Evolutionary conservation across 2,329 filamentous ascomycete species (phyloP).

Genomic region (Cercospora berteroae): DNA sequence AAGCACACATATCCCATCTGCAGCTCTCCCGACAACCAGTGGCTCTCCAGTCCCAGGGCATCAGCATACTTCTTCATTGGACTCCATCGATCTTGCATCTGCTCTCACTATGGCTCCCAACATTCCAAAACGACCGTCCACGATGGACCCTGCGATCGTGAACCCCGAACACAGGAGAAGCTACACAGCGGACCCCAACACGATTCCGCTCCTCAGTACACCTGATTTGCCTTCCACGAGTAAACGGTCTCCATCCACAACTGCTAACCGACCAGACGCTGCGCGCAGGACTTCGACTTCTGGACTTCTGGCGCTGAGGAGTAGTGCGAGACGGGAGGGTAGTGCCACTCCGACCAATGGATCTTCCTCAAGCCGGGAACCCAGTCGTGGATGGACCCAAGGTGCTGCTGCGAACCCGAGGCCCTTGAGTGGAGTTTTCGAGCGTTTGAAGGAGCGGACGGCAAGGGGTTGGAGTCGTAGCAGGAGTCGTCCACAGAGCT

Average conservation of each 20-base stretch:
- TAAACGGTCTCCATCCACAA: not conserved
- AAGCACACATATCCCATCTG: constrained; percentile 1
- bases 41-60: not conserved
- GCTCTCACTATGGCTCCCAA: not conserved
- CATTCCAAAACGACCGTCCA: not conserved
- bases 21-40: not conserved
- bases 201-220: not conserved
- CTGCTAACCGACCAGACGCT: not conserved
- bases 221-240: not conserved
- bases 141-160: not conserved
- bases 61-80: not conserved
- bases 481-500: constrained; percentile 21
- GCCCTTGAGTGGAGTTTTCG: constrained; percentile 23
- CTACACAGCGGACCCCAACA: not conserved
- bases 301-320: constrained; percentile 1
- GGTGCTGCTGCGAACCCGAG: constrained; percentile 6
- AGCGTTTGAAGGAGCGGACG: constrained; percentile 17
- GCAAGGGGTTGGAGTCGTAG: constrained; percentile 20
- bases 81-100: not conserved
- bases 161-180: not conserved
- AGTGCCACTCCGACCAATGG: constrained; percentile 12
- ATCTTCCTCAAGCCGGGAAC: not conserved
- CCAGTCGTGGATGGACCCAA: not conserved
- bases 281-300: constrained; percentile 4
- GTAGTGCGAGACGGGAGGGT: not conserved